A percentile compares a stretch with the other conserved stretches of the same genome.
These are phyloP conservation scores for Ceratorhiza oryzae-sativae DNA, from an alignment of 1,284 basidiomycete species.

Conservation along the genomic window DNA sequence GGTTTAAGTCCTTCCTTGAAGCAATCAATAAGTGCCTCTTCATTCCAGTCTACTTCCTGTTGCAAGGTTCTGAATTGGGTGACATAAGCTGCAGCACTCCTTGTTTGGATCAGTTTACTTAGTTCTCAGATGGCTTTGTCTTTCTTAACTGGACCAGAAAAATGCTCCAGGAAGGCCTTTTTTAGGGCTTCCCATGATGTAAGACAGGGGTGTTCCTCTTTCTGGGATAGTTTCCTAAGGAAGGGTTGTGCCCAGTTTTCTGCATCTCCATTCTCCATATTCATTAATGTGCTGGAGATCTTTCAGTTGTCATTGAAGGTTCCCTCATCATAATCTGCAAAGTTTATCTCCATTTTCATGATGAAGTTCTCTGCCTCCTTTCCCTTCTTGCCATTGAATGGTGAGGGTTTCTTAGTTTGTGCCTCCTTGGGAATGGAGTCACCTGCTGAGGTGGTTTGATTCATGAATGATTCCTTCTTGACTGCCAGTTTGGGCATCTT, in stretches of 20 bases:
- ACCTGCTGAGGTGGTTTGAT: background rate
- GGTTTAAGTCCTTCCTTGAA: background rate
- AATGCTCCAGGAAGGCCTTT: background rate
- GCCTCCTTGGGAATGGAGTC: constrained; percentile 1
- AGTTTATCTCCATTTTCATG: background rate
- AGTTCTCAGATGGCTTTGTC: background rate
- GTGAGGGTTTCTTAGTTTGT: background rate
- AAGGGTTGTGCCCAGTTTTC: constrained; percentile 1
- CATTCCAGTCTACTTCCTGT: constrained; percentile 16
- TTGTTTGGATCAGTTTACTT: background rate
- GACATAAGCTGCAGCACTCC: background rate
- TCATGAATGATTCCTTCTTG: background rate
- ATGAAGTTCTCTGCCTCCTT: background rate
- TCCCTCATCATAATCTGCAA: background rate
- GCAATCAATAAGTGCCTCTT: background rate
- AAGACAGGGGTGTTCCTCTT: background rate
- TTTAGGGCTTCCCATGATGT: background rate
- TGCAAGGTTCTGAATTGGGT: background rate
- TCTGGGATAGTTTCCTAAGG: background rate
- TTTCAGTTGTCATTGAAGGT: background rate
- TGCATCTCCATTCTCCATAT: background rate
- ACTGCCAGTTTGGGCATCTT: background rate
- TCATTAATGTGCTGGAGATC: background rate
- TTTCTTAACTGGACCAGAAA: background rate
- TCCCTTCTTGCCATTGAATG: background rate